Evolutionary conservation across 345 rosid species (phyloP), one percentile per base, ranked within the genome.

Genomic region (Salix viminalis): DNA sequence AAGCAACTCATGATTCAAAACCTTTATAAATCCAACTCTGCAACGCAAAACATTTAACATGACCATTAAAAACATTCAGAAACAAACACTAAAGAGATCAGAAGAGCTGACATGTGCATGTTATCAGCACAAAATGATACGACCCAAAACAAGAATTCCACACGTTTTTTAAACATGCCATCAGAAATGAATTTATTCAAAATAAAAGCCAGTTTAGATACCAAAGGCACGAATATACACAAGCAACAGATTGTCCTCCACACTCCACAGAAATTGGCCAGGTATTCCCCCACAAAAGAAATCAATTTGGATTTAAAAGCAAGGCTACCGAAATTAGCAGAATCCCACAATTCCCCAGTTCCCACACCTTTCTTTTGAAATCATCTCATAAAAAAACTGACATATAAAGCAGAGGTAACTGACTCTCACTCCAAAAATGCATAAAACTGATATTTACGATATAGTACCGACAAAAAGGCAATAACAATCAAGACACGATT

Each of bases 1-100:
- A 96, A 93, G 83, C 98, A 93, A 72, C 97, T 80, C 98, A 96
- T 96, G 79, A 68, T 80, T 87, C 81, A 58, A 78, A 81, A 67
- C 74, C 58, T 34, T 70, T 46, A 56, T 67, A 50, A 72, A 77
- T 58, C 13, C 37, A 70, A 34, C 64, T 48, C 75, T 44, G 73
- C 73, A n/a, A 69, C 46, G 79, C 71, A 62, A 66, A 42, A 67
- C 48, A 39, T 32, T 32, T 13, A 12, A 2, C 66, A 52, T n/a
- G 73, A 69, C 58, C 58, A 15, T 52, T 9, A 61, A 28, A 56
- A 1, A 2, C 26, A 56, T 46, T 15, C n/a, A 79, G 66, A 79
- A 13, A 41, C 65, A 39, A 41, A 48, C 21, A 36, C 34, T 65
- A 46, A 42, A 62, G 32, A 73, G 41, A 62, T n/a, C 65, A 66